phyloP scores from a whole-genome alignment of 179 eudicot species.

The Gypsophila paniculata region DNA sequence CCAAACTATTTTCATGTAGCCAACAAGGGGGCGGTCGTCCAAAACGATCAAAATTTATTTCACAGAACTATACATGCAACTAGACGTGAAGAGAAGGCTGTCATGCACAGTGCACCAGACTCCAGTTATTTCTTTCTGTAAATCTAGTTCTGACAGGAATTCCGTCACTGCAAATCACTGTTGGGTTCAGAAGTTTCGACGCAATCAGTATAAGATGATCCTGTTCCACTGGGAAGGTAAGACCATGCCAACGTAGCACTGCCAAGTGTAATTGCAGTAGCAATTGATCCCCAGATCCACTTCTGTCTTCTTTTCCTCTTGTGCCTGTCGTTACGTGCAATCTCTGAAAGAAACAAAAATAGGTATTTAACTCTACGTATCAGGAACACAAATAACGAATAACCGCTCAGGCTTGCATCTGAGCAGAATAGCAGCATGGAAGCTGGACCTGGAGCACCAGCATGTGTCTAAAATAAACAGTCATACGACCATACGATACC shows the following conservation, averaged over 20 bases:
- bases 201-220: conserved; percentile 37
- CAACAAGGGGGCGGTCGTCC: background rate
- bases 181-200: conserved; percentile 31
- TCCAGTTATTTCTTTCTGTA: conserved; percentile 25
- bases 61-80: conserved; percentile 35
- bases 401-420: too few species aligned
- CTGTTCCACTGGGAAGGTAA: conserved; percentile 51
- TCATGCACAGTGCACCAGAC: conserved; percentile 39
- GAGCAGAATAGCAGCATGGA: background rate
- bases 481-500: background rate
- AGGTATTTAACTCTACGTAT: background rate
- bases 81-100: conserved; percentile 21
- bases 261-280: conserved; percentile 63
- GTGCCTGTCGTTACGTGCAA: conserved; percentile 68
- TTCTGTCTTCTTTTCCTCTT: conserved; percentile 65
- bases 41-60: conserved; percentile 17
- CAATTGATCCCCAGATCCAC: conserved; percentile 79
- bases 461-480: background rate
- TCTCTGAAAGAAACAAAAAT: conserved; percentile 36
- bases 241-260: conserved; percentile 74
- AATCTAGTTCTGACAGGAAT: conserved; percentile 18
- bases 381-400: background rate
- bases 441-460: background rate
- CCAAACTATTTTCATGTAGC: background rate
- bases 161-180: conserved; percentile 29